Evolutionary conservation across 208 protist genomes (phyloP).

Genomic region (Leishmania tropica): DNA sequence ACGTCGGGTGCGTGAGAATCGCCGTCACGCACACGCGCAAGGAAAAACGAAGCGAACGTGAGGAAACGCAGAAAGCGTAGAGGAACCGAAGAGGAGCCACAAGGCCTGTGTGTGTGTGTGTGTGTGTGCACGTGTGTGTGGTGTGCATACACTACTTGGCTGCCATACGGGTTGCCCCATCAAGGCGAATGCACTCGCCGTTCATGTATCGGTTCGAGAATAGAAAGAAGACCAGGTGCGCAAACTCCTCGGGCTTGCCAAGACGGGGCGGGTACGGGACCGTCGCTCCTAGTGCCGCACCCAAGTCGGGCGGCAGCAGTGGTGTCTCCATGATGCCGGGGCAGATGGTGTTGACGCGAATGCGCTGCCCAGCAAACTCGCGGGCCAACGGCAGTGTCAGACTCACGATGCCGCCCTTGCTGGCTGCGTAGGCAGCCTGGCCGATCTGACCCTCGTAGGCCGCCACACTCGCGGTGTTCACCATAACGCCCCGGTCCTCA

Average conservation of each 20-base stretch:
- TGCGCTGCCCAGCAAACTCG: constrained; percentile 57
- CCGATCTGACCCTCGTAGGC: constrained; percentile 90
- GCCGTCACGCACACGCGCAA: not conserved
- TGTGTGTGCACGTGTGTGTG: no score
- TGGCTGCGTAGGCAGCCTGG: constrained; percentile 82
- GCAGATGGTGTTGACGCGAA: constrained; percentile 78
- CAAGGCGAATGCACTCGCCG: constrained; percentile 56
- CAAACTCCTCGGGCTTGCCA: constrained; percentile 74
- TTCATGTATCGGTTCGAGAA: constrained; percentile 85
- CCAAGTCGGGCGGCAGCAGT: constrained; percentile 48
- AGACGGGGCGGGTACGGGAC: constrained; percentile 71
- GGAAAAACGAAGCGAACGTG: no score
- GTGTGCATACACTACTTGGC: constrained; percentile 30
- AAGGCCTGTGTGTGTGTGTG: no score
- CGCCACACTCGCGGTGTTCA: constrained; percentile 81
- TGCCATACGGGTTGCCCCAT: constrained; percentile 48
- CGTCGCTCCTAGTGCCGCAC: constrained; percentile 32
- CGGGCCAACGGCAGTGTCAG: constrained; percentile 80
- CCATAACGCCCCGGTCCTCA: constrained; percentile 78
- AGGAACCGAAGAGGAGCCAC: not conserved
- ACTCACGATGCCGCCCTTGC: constrained; percentile 73
- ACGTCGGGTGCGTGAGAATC: no score
- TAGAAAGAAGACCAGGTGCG: constrained; percentile 54
- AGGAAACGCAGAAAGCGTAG: no score
- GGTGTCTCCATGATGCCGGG: constrained; percentile 84